Evolutionary conservation across 306 rosid species (phyloP).

Genomic region (Cicer cuneatum): DNA sequence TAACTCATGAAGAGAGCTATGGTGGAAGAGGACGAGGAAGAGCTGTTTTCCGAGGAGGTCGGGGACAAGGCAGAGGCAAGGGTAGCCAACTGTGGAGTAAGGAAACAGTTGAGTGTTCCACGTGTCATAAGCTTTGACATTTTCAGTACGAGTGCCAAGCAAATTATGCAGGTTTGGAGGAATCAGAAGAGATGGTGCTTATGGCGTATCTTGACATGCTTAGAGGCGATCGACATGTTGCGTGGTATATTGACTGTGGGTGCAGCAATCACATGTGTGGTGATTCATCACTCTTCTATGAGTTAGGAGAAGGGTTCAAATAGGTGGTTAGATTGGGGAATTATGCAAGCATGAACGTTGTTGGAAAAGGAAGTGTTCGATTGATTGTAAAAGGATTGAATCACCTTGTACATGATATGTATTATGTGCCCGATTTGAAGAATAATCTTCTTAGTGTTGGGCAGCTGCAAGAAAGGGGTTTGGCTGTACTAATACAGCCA

Average conservation of each 20-base stretch:
- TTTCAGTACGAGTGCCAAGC: too few relatives aligned
- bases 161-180: too few relatives aligned
- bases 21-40: neutral
- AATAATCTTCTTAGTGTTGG: neutral
- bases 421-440: neutral
- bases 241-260: too few relatives aligned
- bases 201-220: too few relatives aligned
- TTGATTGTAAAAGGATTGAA: neutral
- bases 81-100: neutral
- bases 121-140: neutral
- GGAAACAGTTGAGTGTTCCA: neutral
- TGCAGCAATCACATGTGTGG: too few relatives aligned
- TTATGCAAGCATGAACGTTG: too few relatives aligned
- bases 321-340: too few relatives aligned
- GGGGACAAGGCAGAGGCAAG: neutral
- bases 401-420: neutral
- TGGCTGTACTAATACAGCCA: neutral
- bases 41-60: neutral
- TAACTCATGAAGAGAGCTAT: neutral
- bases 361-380: too few relatives aligned
- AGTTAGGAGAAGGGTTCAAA: too few relatives aligned
- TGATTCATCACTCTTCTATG: too few relatives aligned
- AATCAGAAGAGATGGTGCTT: too few relatives aligned
- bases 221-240: too few relatives aligned
- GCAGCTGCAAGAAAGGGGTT: neutral